Conservation (phyloP, 192 early-diverging fungal genomes). For the Chytriomyces confervae region DNA sequence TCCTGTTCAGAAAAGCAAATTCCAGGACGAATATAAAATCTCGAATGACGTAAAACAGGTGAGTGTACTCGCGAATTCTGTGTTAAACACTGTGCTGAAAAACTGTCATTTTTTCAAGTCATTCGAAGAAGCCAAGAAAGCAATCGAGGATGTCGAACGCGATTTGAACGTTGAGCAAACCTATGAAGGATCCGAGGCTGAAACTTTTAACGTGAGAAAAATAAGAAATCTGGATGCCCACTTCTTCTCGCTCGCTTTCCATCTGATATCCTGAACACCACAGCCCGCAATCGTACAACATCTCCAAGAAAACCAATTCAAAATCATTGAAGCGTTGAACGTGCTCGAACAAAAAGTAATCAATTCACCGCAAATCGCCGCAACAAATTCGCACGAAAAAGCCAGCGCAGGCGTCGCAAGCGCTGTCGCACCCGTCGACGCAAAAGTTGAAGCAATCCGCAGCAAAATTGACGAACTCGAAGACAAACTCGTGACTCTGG, state of each 20-base stretch:
- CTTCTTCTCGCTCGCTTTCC: background rate
- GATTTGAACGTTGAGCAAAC: constrained; percentile 19
- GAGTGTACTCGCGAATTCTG: background rate
- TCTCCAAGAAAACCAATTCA: constrained; percentile 59
- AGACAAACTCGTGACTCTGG: constrained; percentile 20
- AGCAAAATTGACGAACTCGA: constrained; percentile 31
- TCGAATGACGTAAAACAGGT: constrained; percentile 28
- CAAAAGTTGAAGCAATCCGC: constrained; percentile 29
- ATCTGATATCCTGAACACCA: background rate
- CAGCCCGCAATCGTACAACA: constrained; percentile 45
- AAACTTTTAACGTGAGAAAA: constrained; percentile 42
- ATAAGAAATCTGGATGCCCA: background rate
- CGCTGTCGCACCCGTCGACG: constrained; percentile 30
- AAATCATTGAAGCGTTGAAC: constrained; percentile 59
- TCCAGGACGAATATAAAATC: constrained; percentile 43
- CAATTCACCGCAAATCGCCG: constrained; percentile 20
- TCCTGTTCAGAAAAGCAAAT: constrained; percentile 41
- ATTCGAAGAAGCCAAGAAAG: constrained; percentile 43
- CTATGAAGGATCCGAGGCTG: constrained; percentile 1
- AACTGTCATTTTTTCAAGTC: constrained; percentile 7
- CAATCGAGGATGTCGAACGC: constrained; percentile 37
- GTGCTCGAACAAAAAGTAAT: constrained; percentile 42
- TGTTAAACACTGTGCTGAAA: background rate
- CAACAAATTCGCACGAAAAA: background rate
- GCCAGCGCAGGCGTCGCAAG: background rate